A percentile compares a stretch with the other conserved stretches of the same genome.
Conservation (phyloP, 2,329 filamentous ascomycete genomes). For the Calonectria honghensis region DNA sequence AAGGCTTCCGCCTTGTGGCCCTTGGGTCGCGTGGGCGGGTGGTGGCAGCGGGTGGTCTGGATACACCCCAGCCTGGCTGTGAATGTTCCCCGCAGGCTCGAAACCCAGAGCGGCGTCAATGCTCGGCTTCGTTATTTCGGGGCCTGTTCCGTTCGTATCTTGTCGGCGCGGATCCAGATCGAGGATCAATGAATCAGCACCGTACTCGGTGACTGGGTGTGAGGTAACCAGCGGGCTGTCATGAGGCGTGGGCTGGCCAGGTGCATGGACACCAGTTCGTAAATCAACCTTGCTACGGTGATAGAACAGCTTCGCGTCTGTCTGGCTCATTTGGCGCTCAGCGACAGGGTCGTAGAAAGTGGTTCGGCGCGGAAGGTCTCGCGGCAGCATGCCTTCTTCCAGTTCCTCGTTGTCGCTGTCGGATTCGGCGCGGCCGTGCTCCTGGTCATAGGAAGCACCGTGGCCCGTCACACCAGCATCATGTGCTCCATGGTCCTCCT, state of each 20-base stretch:
- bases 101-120: constrained; percentile 41
- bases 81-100: constrained; percentile 42
- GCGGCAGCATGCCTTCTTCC: constrained; percentile 75
- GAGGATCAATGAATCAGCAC: constrained; percentile 59
- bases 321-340: constrained; percentile 95
- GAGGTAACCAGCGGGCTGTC: constrained; percentile 67
- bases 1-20: constrained; percentile 39
- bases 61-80: constrained; percentile 38
- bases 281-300: constrained; percentile 86
- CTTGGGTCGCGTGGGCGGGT: constrained; percentile 35
- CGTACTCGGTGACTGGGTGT: constrained; percentile 60
- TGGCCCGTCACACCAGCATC: constrained; percentile 51
- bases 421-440: constrained; percentile 48
- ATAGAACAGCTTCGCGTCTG: constrained; percentile 97
- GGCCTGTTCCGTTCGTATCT: constrained; percentile 56
- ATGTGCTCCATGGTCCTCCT: constrained; percentile 55
- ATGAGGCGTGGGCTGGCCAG: constrained; percentile 66
- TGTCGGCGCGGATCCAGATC: constrained; percentile 54
- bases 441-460: constrained; percentile 49
- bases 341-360: constrained; percentile 95
- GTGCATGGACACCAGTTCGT: constrained; percentile 61
- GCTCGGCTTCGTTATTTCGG: constrained; percentile 59
- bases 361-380: constrained; percentile 81
- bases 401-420: constrained; percentile 58
- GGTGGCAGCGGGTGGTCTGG: constrained; percentile 33